These are phyloP conservation scores for Claviceps arundinis DNA, from an alignment of 2,329 filamentous ascomycete genomes.

Conservation along the genomic window DNA sequence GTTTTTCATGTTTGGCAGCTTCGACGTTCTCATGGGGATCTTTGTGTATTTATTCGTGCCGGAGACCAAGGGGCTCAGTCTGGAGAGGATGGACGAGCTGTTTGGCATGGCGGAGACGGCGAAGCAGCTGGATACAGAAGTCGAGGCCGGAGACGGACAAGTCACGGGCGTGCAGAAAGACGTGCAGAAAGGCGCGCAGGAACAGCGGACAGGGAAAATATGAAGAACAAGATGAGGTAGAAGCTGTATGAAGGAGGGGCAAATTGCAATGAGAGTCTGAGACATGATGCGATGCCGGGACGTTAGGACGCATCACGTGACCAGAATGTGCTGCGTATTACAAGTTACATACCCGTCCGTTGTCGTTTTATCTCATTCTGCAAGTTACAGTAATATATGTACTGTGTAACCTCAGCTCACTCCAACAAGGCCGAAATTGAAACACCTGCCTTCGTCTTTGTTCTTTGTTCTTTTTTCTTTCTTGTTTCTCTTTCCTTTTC, in stretches of 20 bases:
- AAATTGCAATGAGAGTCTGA: too few relatives aligned
- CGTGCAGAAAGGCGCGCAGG: slow-evolving; percentile 17
- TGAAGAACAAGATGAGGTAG: background rate
- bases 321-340: too few relatives aligned
- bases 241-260: too few relatives aligned
- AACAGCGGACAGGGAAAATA: slow-evolving; percentile 7
- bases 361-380: too few relatives aligned
- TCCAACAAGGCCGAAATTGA: too few relatives aligned
- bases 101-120: slow-evolving; percentile 42
- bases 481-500: background rate
- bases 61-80: slow-evolving; percentile 53
- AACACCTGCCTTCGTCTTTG: background rate
- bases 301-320: too few relatives aligned
- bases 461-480: background rate
- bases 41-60: slow-evolving; percentile 57
- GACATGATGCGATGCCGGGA: too few relatives aligned
- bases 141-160: slow-evolving; percentile 13
- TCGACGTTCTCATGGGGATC: slow-evolving; percentile 51
- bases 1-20: slow-evolving; percentile 56
- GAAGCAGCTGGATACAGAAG: slow-evolving; percentile 19
- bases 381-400: too few relatives aligned
- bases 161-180: slow-evolving; percentile 16
- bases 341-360: too few relatives aligned
- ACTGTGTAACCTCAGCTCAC: too few relatives aligned
- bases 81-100: slow-evolving; percentile 54